Evolutionary conservation across 192 early-diverging fungal genomes (phyloP).

Genomic region (Coemansia sp.): DNA sequence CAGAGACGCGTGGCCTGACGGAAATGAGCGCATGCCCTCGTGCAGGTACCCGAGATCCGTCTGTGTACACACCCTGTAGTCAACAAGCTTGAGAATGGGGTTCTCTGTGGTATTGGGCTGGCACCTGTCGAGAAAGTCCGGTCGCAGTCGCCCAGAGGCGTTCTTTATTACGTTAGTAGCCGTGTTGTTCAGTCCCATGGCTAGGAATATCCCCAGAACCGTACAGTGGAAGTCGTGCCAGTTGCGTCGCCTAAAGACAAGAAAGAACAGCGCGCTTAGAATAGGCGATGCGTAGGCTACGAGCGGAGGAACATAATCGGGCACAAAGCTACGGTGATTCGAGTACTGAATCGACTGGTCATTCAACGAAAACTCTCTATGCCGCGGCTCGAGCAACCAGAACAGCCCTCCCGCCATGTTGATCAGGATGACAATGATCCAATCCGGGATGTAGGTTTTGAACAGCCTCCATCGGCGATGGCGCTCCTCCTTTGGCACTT

Average conservation of each 20-base stretch:
- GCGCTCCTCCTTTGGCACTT: constrained; percentile 15
- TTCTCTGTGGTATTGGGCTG: constrained; percentile 42
- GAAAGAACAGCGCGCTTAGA: constrained; percentile 29
- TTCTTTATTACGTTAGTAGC: constrained; percentile 56
- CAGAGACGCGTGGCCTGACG: constrained; percentile 81
- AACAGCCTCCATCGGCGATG: constrained; percentile 31
- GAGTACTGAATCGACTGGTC: constrained; percentile 66
- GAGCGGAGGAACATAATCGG: constrained; percentile 43
- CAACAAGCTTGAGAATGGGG: constrained; percentile 58
- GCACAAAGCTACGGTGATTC: constrained; percentile 43
- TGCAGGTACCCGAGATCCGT: constrained; percentile 52
- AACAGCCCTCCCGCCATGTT: constrained; percentile 58
- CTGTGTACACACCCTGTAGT: constrained; percentile 61
- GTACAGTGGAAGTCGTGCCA: constrained; percentile 54
- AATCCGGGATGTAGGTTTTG: constrained; percentile 49
- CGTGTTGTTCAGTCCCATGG: constrained; percentile 50
- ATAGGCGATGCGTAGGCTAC: constrained; percentile 41
- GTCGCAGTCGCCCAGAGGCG: constrained; percentile 58
- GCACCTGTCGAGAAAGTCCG: constrained; percentile 62
- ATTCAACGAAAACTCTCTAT: constrained; percentile 66
- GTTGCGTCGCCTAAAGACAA: constrained; percentile 44
- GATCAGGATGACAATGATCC: constrained; percentile 60
- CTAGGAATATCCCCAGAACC: constrained; percentile 46
- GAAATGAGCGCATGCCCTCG: constrained; percentile 83
- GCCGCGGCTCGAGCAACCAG: constrained; percentile 58